These are phyloP conservation scores for Cylindrodendrum hubeiense DNA, from an alignment of 2,329 filamentous ascomycete species.

Conservation along the genomic window DNA sequence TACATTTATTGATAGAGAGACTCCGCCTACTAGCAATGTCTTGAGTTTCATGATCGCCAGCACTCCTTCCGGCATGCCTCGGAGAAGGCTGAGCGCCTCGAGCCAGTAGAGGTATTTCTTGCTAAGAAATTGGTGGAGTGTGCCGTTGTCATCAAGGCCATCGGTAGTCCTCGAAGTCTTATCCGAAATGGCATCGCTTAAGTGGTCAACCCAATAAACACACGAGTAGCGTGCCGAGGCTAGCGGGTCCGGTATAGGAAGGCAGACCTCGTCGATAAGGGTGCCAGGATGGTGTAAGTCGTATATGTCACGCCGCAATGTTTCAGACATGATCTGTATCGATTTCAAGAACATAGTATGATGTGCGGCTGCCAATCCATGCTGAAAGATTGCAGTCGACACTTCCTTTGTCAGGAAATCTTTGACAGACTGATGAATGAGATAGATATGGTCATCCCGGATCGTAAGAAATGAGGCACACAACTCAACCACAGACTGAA, in stretches of 20 bases:
- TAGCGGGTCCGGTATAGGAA: slow-evolving; percentile 32
- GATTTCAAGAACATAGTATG: slow-evolving; percentile 50
- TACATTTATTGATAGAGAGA: not conserved
- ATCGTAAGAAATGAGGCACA: slow-evolving; percentile 53
- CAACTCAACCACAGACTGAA: slow-evolving; percentile 5
- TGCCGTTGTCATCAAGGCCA: not conserved
- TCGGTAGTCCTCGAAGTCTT: not conserved
- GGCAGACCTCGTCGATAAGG: slow-evolving; percentile 17
- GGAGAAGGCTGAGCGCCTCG: slow-evolving; percentile 54
- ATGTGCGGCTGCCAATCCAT: slow-evolving; percentile 43
- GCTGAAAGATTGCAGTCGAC: slow-evolving; percentile 45
- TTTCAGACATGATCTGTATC: slow-evolving; percentile 45
- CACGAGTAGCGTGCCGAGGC: slow-evolving; percentile 29
- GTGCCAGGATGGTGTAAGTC: slow-evolving; percentile 34
- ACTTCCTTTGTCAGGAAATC: slow-evolving; percentile 50
- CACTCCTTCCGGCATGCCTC: slow-evolving; percentile 8
- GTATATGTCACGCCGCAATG: slow-evolving; percentile 53
- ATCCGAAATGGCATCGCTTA: slow-evolving; percentile 7
- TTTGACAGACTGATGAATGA: slow-evolving; percentile 59
- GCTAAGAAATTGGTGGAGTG: not conserved
- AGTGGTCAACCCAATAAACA: slow-evolving; percentile 36
- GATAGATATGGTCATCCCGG: slow-evolving; percentile 44
- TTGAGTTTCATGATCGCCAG: not conserved
- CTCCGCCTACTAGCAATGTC: not conserved
- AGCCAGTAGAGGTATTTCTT: slow-evolving; percentile 54